phyloP scores from a whole-genome alignment of 2,329 filamentous ascomycete species.

The Fusarium sp. region DNA sequence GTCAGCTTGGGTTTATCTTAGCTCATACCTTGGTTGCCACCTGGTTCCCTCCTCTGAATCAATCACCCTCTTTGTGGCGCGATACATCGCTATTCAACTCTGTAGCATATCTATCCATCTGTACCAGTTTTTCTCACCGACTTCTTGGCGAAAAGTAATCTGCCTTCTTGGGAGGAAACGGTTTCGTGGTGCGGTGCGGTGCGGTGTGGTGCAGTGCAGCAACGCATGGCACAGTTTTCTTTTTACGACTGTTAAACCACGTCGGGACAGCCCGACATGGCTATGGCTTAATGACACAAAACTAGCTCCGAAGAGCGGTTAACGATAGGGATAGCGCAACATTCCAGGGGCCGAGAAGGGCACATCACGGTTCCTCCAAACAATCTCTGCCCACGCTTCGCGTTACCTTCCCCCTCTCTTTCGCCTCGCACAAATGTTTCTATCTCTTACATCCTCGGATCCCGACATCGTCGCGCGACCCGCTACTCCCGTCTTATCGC shows the following conservation, averaged over 20 bases:
- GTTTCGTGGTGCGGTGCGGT: conserved; percentile 17
- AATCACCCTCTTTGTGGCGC: conserved; percentile 37
- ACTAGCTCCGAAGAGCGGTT: conserved; percentile 33
- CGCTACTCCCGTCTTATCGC: conserved; percentile 38
- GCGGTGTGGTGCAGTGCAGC: background rate
- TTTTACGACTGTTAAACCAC: conserved; percentile 37
- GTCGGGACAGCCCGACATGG: conserved; percentile 35
- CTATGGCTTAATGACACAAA: conserved; percentile 42
- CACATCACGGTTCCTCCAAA: conserved; percentile 43
- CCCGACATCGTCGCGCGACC: conserved; percentile 35
- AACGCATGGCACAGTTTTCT: conserved; percentile 33
- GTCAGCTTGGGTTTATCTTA: conserved; percentile 13
- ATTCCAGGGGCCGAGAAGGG: conserved; percentile 41
- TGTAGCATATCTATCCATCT: conserved; percentile 37
- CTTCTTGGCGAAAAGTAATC: conserved; percentile 29
- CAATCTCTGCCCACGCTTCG: conserved; percentile 44
- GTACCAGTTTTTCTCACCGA: conserved; percentile 32
- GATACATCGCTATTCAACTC: conserved; percentile 28
- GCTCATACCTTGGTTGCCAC: conserved; percentile 15
- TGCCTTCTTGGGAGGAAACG: conserved; percentile 27
- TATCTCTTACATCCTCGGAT: conserved; percentile 37
- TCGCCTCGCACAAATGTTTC: conserved; percentile 38
- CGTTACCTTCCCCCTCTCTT: conserved; percentile 39
- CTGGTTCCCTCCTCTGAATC: conserved; percentile 26
- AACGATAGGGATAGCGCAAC: conserved; percentile 34